A percentile compares a stretch with the other conserved stretches of the same genome.
Conservation (phyloP, 805 yeast genomes). For the Suhomyces tanzawaensis region DNA sequence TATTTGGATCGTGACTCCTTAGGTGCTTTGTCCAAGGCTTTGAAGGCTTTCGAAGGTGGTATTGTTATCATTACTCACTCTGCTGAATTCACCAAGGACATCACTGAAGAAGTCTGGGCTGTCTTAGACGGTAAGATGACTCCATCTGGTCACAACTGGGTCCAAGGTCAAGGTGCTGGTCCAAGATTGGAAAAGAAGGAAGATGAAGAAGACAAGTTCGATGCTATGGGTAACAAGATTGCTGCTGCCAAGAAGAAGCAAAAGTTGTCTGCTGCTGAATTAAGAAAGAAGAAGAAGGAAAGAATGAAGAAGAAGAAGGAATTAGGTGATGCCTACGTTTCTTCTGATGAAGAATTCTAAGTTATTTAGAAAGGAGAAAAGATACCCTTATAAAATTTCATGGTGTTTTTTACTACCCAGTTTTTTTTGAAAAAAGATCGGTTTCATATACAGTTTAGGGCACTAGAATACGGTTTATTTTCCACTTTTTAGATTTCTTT, state of each 20-base stretch:
- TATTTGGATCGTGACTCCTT: slow-evolving; percentile 98
- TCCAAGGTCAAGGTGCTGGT: slow-evolving; percentile 99
- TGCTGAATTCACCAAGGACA: slow-evolving; percentile 99
- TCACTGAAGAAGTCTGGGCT: slow-evolving; percentile 99
- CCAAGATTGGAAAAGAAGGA: slow-evolving; percentile 98
- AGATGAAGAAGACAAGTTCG: slow-evolving; percentile 96
- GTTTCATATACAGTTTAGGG: slow-evolving; percentile 2
- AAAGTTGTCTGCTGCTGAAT: slow-evolving; percentile 97
- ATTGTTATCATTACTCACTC: slow-evolving; percentile 99
- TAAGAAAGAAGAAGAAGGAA: slow-evolving; percentile 99
- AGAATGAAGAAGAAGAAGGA: slow-evolving; percentile 99
- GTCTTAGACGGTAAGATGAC: slow-evolving; percentile 97
- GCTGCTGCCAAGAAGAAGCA: slow-evolving; percentile 93
- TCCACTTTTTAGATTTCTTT: slow-evolving; percentile 3
- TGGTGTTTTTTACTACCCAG: slow-evolving; percentile 3
- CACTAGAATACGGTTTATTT: slow-evolving; percentile 3
- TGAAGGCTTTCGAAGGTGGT: slow-evolving; percentile 99
- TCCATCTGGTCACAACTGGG: slow-evolving; percentile 99
- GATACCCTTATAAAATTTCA: background rate
- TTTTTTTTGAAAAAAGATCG: slow-evolving; percentile 7
- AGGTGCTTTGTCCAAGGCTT: slow-evolving; percentile 98
- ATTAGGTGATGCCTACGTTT: slow-evolving; percentile 98
- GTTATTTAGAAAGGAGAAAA: slow-evolving; percentile 7
- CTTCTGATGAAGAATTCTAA: slow-evolving; percentile 75
- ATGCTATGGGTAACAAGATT: slow-evolving; percentile 99